Evolutionary conservation across 495 filamentous ascomycete species (phyloP).

Genomic region (Penicillium cinerascens): DNA sequence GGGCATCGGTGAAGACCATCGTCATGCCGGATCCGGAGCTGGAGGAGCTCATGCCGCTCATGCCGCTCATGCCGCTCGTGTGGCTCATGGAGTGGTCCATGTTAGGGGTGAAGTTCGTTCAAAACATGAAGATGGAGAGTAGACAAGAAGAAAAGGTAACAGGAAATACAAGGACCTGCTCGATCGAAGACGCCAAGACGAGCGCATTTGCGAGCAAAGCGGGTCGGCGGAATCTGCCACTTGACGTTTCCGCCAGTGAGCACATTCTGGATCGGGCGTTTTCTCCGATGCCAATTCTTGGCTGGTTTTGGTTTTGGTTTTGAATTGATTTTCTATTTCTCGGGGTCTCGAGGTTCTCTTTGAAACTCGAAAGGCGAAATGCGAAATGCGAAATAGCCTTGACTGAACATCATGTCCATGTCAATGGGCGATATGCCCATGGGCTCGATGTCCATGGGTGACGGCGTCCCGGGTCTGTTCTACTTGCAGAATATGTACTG

Average conservation of each 20-base stretch:
- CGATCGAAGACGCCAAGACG: not conserved
- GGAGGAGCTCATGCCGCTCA: constrained; percentile 9
- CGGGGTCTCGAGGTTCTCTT: not conserved
- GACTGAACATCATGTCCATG: constrained; percentile 21
- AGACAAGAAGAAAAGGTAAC: not conserved
- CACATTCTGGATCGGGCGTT: constrained; percentile 14
- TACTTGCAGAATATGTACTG: constrained; percentile 56
- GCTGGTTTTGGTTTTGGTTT: not conserved
- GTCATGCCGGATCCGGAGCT: constrained; percentile 26
- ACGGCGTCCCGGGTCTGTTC: constrained; percentile 43
- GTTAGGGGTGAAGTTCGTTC: not conserved
- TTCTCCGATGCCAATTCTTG: not conserved
- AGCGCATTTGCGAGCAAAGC: constrained; percentile 16
- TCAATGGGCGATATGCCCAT: constrained; percentile 33
- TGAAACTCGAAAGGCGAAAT: not conserved
- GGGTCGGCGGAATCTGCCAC: constrained; percentile 1
- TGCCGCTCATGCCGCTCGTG: constrained; percentile 11
- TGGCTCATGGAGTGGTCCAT: constrained; percentile 18
- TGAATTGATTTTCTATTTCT: not conserved
- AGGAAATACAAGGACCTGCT: not conserved
- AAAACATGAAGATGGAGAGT: constrained; percentile 1
- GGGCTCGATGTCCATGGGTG: constrained; percentile 45
- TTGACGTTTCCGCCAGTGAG: constrained; percentile 4
- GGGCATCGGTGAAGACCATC: constrained; percentile 59
- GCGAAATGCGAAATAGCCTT: constrained; percentile 2